These are phyloP conservation scores for Aspergillus affinis DNA, from an alignment of 495 filamentous ascomycete genomes.

Conservation along the genomic window DNA sequence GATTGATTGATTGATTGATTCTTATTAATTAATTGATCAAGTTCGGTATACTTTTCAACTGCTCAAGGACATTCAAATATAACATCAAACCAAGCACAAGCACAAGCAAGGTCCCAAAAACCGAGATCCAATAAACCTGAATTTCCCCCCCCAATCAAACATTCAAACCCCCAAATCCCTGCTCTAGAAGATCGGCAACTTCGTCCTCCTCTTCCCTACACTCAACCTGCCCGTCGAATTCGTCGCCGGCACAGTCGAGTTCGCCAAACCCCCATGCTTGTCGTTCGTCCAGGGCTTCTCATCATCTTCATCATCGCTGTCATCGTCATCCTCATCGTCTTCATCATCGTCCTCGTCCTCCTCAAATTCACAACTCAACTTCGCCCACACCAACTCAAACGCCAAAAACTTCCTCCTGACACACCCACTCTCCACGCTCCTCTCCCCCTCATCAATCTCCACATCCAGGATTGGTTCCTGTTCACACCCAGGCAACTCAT, in stretches of 20 bases:
- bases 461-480: slow-evolving; percentile 31
- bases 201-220: background rate
- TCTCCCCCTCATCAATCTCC: slow-evolving; percentile 22
- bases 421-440: slow-evolving; percentile 28
- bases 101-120: background rate
- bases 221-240: background rate
- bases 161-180: too few relatives aligned
- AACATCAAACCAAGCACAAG: background rate
- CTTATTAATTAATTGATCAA: background rate
- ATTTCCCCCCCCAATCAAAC: too few relatives aligned
- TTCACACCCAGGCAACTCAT: slow-evolving; percentile 38
- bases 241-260: background rate
- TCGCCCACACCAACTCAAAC: slow-evolving; percentile 36
- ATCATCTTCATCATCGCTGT: background rate
- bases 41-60: background rate
- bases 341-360: background rate
- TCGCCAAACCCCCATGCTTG: background rate
- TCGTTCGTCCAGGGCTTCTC: background rate
- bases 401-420: slow-evolving; percentile 24
- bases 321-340: too few relatives aligned
- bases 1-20: background rate
- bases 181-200: background rate
- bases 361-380: slow-evolving; percentile 28
- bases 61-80: background rate
- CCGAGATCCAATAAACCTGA: background rate